phyloP scores from a whole-genome alignment of 768 basidiomycete genomes.

The Chlorophyllum brunneum region DNA sequence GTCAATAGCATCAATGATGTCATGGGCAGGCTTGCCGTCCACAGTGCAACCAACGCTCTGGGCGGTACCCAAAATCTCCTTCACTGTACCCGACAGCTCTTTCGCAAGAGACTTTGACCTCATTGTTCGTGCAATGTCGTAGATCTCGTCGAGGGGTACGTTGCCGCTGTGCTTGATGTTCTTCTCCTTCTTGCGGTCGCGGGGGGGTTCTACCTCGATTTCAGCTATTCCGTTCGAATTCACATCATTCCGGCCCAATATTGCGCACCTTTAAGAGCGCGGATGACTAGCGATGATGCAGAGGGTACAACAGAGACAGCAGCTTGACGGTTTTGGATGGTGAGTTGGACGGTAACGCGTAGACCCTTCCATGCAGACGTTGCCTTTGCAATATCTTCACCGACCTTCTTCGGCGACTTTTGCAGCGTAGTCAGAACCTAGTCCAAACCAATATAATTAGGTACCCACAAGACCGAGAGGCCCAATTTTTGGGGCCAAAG shows the following conservation, averaged over 20 bases:
- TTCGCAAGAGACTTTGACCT: conserved; percentile 91
- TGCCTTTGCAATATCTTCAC: conserved; percentile 99
- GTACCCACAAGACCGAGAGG: conserved; percentile 93
- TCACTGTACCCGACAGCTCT: conserved; percentile 81
- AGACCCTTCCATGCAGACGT: conserved; percentile 99
- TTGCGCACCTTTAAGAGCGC: conserved; percentile 90
- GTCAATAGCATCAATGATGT: conserved; percentile 85
- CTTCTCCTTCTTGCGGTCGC: conserved; percentile 99
- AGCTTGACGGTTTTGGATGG: conserved; percentile 99
- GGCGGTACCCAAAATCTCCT: conserved; percentile 98
- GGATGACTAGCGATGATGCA: conserved; percentile 96
- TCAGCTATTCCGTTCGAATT: not conserved
- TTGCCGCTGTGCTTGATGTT: conserved; percentile 99
- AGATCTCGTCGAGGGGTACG: conserved; percentile 88
- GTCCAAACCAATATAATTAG: not conserved
- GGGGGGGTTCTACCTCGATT: conserved; percentile 78
- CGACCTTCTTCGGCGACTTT: conserved; percentile 99
- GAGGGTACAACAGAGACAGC: conserved; percentile 95
- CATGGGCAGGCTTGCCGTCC: conserved; percentile 90
- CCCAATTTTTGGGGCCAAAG: conserved; percentile 99
- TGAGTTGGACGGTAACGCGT: conserved; percentile 97
- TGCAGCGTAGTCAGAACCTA: conserved; percentile 4
- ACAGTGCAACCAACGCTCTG: conserved; percentile 97
- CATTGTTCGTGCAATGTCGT: conserved; percentile 96
- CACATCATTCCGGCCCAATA: not conserved